Percentiles rank a stretch among this genome's conserved stretches.
Conservation (phyloP, 163 green algal species). For the Smithsoniella earleae region DNA sequence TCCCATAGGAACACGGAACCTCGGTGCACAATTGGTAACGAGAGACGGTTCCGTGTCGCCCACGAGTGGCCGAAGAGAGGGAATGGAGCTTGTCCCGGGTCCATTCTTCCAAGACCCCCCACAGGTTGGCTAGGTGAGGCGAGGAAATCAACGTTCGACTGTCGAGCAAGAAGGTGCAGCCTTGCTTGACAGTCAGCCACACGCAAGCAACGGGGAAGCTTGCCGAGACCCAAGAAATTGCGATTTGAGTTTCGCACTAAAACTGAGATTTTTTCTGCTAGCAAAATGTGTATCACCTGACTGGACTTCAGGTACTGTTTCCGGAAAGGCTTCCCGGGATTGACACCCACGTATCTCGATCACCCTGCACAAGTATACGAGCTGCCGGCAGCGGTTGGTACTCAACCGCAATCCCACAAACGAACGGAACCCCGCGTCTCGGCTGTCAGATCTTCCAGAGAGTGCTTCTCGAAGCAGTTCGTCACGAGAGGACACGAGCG, state of each 20-base stretch:
- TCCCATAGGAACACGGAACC: neutral
- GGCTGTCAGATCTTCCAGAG: neutral
- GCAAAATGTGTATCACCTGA: too few relatives aligned
- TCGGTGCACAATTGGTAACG: neutral
- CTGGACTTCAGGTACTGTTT: neutral
- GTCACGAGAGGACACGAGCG: neutral
- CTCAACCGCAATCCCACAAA: neutral
- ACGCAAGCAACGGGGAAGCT: too few relatives aligned
- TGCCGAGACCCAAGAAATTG: too few relatives aligned
- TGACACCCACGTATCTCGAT: neutral
- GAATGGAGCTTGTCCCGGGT: neutral
- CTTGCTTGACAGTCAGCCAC: too few relatives aligned
- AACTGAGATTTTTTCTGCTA: too few relatives aligned
- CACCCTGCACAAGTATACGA: neutral
- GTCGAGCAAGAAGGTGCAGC: too few relatives aligned
- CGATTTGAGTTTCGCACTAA: too few relatives aligned
- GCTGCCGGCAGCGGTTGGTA: neutral
- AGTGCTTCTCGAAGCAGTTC: neutral
- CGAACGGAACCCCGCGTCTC: neutral
- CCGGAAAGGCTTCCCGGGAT: neutral
- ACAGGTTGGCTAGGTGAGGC: constrained; percentile 5
- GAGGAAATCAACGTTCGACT: too few relatives aligned
- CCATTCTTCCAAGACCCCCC: neutral
- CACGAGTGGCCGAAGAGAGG: too few relatives aligned
- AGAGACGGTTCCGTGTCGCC: neutral